A percentile compares a stretch with the other conserved stretches of the same genome.
These are phyloP conservation scores for Globisporangium uncinulatum DNA, from an alignment of 352 stramenopile genomes.

Conservation along the genomic window DNA sequence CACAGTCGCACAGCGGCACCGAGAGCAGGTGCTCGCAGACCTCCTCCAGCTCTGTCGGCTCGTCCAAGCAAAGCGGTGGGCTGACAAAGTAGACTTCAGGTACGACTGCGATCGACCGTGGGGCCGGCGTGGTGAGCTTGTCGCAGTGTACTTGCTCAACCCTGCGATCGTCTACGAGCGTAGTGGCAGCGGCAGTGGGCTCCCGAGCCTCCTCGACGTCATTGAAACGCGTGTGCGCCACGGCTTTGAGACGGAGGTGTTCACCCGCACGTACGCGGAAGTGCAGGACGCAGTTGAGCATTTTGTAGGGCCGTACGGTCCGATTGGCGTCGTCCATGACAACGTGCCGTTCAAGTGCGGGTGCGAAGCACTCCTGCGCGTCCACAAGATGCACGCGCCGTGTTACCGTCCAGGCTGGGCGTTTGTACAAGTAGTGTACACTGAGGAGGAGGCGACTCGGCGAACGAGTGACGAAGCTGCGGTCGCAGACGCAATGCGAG, in stretches of 20 bases:
- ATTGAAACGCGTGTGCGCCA: slow-evolving; percentile 57
- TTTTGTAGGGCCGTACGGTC: slow-evolving; percentile 57
- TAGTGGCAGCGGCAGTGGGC: slow-evolving; percentile 11
- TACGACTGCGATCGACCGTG: slow-evolving; percentile 66
- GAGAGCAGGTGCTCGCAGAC: slow-evolving; percentile 44
- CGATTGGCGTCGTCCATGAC: slow-evolving; percentile 47
- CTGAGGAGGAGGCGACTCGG: slow-evolving; percentile 41
- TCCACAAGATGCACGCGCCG: slow-evolving; percentile 63
- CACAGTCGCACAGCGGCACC: slow-evolving; percentile 37
- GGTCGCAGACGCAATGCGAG: slow-evolving; percentile 36
- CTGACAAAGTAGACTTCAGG: slow-evolving; percentile 69
- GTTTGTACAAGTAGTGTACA: slow-evolving; percentile 55
- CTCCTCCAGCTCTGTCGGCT: slow-evolving; percentile 46
- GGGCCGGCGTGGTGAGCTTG: slow-evolving; percentile 41
- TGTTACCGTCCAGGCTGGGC: slow-evolving; percentile 58
- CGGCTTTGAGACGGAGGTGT: slow-evolving; percentile 58
- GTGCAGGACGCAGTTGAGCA: slow-evolving; percentile 51
- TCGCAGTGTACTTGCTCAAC: slow-evolving; percentile 46
- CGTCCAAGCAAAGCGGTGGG: slow-evolving; percentile 58
- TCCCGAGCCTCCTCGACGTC: slow-evolving; percentile 63
- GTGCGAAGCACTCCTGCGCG: slow-evolving; percentile 58
- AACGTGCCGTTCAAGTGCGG: slow-evolving; percentile 68
- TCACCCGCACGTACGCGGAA: slow-evolving; percentile 32
- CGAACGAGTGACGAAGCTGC: slow-evolving; percentile 39
- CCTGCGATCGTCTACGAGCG: slow-evolving; percentile 39